Conservation (phyloP, 192 early-diverging fungal species). For the Coemansia sp. region DNA sequence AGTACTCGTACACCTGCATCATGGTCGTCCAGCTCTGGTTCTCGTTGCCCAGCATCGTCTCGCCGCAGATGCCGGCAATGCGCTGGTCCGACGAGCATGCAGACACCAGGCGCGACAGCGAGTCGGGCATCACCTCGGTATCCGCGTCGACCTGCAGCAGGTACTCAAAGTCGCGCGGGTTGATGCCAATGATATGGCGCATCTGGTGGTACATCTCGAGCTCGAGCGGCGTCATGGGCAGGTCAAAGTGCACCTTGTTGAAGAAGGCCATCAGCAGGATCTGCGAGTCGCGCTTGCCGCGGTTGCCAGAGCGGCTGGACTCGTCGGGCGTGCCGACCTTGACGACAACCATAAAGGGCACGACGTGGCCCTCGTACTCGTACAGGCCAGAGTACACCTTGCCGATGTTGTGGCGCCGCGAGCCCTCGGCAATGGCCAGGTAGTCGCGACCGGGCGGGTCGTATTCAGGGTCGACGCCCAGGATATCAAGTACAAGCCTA, state of each 20-base stretch:
- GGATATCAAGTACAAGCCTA: constrained; percentile 80
- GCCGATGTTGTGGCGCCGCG: constrained; percentile 83
- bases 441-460: constrained; percentile 76
- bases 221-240: constrained; percentile 82
- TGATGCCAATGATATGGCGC: constrained; percentile 86
- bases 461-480: constrained; percentile 77
- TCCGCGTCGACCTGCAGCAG: constrained; percentile 74
- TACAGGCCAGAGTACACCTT: constrained; percentile 93
- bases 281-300: constrained; percentile 95
- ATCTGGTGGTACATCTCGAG: constrained; percentile 93
- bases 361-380: constrained; percentile 75
- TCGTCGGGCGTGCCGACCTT: constrained; percentile 88
- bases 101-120: constrained; percentile 82
- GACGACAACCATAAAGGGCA: constrained; percentile 88
- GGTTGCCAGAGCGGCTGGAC: constrained; percentile 77
- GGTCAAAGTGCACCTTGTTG: constrained; percentile 84
- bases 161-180: constrained; percentile 69
- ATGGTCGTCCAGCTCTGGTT: constrained; percentile 87
- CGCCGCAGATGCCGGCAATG: constrained; percentile 85
- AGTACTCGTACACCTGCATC: constrained; percentile 93
- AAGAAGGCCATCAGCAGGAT: constrained; percentile 87
- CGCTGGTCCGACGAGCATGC: constrained; percentile 65
- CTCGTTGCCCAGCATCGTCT: constrained; percentile 82
- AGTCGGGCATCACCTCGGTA: constrained; percentile 72
- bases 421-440: constrained; percentile 84